A percentile compares a stretch with the other conserved stretches of the same genome.
These are phyloP conservation scores for Fusarium heterosporum DNA, from an alignment of 2,329 filamentous ascomycete genomes.

Conservation along the genomic window DNA sequence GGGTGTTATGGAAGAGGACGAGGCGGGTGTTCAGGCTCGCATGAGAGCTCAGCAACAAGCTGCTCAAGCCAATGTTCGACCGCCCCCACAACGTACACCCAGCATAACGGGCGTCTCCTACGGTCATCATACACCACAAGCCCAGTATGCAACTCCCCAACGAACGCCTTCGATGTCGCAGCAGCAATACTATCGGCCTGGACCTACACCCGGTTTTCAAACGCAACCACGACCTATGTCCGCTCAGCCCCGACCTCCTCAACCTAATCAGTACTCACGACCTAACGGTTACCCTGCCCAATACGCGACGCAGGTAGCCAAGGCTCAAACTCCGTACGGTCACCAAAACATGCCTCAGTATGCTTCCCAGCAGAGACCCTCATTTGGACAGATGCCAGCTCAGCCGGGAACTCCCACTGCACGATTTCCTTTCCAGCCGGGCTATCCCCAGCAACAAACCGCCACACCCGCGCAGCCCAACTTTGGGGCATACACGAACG, in stretches of 20 bases:
- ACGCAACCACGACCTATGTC: conserved; percentile 54
- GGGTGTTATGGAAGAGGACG: conserved; percentile 87
- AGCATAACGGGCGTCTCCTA: conserved; percentile 56
- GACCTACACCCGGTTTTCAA: conserved; percentile 57
- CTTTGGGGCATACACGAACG: conserved; percentile 58
- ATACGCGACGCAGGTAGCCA: conserved; percentile 64
- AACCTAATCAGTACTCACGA: conserved; percentile 62
- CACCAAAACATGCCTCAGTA: conserved; percentile 64
- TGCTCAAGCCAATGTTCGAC: conserved; percentile 52
- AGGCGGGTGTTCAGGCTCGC: conserved; percentile 67
- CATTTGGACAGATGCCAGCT: conserved; percentile 55
- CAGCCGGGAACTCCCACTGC: conserved; percentile 58
- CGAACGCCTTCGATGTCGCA: conserved; percentile 59
- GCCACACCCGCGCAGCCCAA: conserved; percentile 53
- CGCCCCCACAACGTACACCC: conserved; percentile 54
- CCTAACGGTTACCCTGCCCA: conserved; percentile 60
- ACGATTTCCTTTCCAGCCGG: conserved; percentile 56
- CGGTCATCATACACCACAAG: conserved; percentile 57
- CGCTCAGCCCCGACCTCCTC: conserved; percentile 53
- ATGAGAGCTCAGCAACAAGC: conserved; percentile 54
- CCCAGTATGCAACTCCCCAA: conserved; percentile 61
- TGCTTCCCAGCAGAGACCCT: conserved; percentile 60
- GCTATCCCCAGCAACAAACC: conserved; percentile 54
- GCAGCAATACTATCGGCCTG: conserved; percentile 60
- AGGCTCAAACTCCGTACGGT: conserved; percentile 64